phyloP scores from a whole-genome alignment of 352 stramenopile genomes.

The Aphanomyces cochlioides region DNA sequence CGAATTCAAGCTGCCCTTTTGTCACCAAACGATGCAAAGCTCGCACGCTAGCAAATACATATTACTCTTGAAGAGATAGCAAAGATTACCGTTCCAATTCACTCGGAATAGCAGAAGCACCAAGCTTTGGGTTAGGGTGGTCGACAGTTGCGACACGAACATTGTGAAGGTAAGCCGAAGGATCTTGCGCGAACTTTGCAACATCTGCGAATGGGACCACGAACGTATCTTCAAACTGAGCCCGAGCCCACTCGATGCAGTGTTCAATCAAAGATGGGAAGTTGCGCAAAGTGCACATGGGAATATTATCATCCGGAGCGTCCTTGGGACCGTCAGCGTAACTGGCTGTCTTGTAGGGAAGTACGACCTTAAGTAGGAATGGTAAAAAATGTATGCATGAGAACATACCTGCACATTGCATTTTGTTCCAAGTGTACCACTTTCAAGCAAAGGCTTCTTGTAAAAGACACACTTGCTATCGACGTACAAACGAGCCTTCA shows the following conservation, averaged over 20 bases:
- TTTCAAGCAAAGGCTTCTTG: slow-evolving; percentile 95
- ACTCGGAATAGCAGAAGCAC: slow-evolving; percentile 59
- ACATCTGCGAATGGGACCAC: slow-evolving; percentile 74
- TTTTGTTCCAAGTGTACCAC: slow-evolving; percentile 98
- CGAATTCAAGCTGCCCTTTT: slow-evolving; percentile 63
- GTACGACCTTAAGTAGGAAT: slow-evolving; percentile 44
- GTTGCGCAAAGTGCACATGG: slow-evolving; percentile 99
- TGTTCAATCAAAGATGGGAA: slow-evolving; percentile 96
- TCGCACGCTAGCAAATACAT: not conserved
- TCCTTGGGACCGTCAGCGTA: slow-evolving; percentile 95
- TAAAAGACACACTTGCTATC: slow-evolving; percentile 98
- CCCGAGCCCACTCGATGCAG: slow-evolving; percentile 98
- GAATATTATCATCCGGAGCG: slow-evolving; percentile 97
- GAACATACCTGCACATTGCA: slow-evolving; percentile 88
- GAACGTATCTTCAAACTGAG: slow-evolving; percentile 83
- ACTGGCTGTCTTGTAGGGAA: slow-evolving; percentile 87
- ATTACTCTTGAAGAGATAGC: not conserved
- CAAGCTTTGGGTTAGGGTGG: slow-evolving; percentile 68
- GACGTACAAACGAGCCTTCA: slow-evolving; percentile 97
- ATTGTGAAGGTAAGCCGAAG: slow-evolving; percentile 67
- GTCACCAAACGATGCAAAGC: slow-evolving; percentile 45
- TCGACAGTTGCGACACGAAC: slow-evolving; percentile 64
- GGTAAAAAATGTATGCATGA: not conserved
- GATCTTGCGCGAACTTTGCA: slow-evolving; percentile 82
- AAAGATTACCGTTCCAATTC: slow-evolving; percentile 55